A percentile compares a stretch with the other conserved stretches of the same genome.
Evolutionary conservation across 805 yeast genomes (phyloP).

Genomic region (Tetrapisispora taiwanensis): DNA sequence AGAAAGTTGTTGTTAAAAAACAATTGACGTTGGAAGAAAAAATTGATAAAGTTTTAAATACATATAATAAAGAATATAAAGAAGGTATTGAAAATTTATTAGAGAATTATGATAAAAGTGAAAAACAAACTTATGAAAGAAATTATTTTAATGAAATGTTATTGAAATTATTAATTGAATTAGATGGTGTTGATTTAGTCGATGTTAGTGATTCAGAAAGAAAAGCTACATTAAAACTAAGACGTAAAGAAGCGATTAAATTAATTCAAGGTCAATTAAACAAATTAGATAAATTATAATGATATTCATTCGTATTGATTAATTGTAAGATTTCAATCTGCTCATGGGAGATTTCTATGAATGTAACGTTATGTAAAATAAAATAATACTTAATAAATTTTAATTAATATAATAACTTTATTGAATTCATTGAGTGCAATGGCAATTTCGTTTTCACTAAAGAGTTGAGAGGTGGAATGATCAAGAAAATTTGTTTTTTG

Average conservation of each 20-base stretch:
- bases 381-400: too few relatives aligned
- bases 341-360: too few relatives aligned
- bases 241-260: constrained; percentile 51
- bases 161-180: constrained; percentile 51
- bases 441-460: too few relatives aligned
- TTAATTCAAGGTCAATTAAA: constrained; percentile 50
- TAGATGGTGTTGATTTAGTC: constrained; percentile 50
- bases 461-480: too few relatives aligned
- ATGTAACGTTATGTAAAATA: too few relatives aligned
- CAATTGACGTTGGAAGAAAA: constrained; percentile 19
- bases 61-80: constrained; percentile 22
- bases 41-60: constrained; percentile 18
- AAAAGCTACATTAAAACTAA: constrained; percentile 41
- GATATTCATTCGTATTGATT: too few relatives aligned
- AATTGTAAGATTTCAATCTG: too few relatives aligned
- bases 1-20: constrained; percentile 7
- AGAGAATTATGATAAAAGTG: constrained; percentile 13
- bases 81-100: constrained; percentile 14
- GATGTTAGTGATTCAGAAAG: constrained; percentile 29
- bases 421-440: too few relatives aligned
- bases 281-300: constrained; percentile 35
- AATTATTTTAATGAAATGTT: constrained; percentile 58
- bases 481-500: too few relatives aligned
- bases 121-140: constrained; percentile 34
- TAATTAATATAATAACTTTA: too few relatives aligned